Evolutionary conservation across 2,329 filamentous ascomycete genomes (phyloP).

Genomic region (Phialemonium atrogriseum): DNA sequence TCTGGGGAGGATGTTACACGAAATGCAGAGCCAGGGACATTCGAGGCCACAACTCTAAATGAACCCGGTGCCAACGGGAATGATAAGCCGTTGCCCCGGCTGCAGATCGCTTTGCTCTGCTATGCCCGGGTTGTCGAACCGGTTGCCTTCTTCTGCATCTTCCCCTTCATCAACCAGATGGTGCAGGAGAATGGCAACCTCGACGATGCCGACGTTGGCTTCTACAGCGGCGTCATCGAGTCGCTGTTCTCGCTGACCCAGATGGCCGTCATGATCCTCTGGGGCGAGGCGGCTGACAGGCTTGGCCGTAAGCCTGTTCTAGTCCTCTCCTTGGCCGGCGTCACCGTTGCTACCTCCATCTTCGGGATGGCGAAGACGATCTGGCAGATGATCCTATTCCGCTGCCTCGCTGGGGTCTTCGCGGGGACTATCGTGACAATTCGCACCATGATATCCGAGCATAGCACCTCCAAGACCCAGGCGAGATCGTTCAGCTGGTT

Average conservation of each 20-base stretch:
- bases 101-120: slow-evolving; percentile 67
- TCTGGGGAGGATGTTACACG: slow-evolving; percentile 10
- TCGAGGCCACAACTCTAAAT: slow-evolving; percentile 11
- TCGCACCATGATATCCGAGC: slow-evolving; percentile 69
- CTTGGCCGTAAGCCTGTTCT: slow-evolving; percentile 67
- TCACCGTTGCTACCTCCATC: slow-evolving; percentile 49
- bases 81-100: slow-evolving; percentile 44
- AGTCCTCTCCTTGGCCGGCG: slow-evolving; percentile 56
- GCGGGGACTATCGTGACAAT: slow-evolving; percentile 67
- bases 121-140: slow-evolving; percentile 66
- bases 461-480: slow-evolving; percentile 61
- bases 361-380: slow-evolving; percentile 62
- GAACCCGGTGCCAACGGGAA: slow-evolving; percentile 19
- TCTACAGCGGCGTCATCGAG: slow-evolving; percentile 71
- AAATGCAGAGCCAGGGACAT: slow-evolving; percentile 9
- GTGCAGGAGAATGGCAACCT: slow-evolving; percentile 57
- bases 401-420: slow-evolving; percentile 66
- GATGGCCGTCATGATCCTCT: slow-evolving; percentile 69
- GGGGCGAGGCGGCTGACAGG: slow-evolving; percentile 61
- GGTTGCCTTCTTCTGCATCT: slow-evolving; percentile 75
- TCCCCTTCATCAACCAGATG: slow-evolving; percentile 76
- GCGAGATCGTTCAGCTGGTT: slow-evolving; percentile 69
- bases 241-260: slow-evolving; percentile 67
- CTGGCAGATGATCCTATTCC: slow-evolving; percentile 67
- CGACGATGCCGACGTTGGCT: slow-evolving; percentile 60